Base-by-base conservation (phyloP, 352 stramenopile species). In the Pythium inflatum region DNA sequence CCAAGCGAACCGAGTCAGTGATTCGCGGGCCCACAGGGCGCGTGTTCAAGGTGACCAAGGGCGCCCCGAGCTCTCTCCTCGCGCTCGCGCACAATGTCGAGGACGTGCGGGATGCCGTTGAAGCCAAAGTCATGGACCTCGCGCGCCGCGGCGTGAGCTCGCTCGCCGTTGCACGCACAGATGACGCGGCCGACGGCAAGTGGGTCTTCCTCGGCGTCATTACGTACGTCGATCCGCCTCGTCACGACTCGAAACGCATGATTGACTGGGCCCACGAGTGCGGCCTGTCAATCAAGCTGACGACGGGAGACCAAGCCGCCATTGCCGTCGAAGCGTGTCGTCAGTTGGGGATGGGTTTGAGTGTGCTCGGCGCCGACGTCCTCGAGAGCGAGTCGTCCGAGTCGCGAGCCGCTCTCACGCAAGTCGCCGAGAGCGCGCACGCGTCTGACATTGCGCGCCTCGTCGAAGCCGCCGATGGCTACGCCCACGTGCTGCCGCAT, bases 201-300 rank as follows among this genome's bases (percentile, higher is more conserved):
- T 99, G 95, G 94, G 79, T 97, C 33, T 98, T 99, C 76, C 75
- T 97, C 27, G 97, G 97, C 22, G 87, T 99, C 48, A 84, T 99
- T 63, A 96, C 95, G 34, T 97, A 99, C 82, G 68, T 99, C 27
- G 97, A 99, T 76, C 97, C 97, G 20, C 96, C 97, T 40, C 92
- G 97, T 51, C 87, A 96, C 66, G 97, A 99, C 78, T 99, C 96
- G 30, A 92, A 94, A 58, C 82, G 84, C 34, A 98, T 96, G 24
- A 98, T 99, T 66, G 83, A 96, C 62, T 85, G 87, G 13, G 88
- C 96, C 27, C 83, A 97, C 57, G 71, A 93, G 60, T 88, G 93
- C 48, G 97, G 97, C 54, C 94, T 99, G 62, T 82, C 73, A n/a
- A 93, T 99, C 14, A 99, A 98, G 75, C 98, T 99, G 90, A 92